Conservation (phyloP, 345 rosid species). For the Hypericum androsaemum region DNA sequence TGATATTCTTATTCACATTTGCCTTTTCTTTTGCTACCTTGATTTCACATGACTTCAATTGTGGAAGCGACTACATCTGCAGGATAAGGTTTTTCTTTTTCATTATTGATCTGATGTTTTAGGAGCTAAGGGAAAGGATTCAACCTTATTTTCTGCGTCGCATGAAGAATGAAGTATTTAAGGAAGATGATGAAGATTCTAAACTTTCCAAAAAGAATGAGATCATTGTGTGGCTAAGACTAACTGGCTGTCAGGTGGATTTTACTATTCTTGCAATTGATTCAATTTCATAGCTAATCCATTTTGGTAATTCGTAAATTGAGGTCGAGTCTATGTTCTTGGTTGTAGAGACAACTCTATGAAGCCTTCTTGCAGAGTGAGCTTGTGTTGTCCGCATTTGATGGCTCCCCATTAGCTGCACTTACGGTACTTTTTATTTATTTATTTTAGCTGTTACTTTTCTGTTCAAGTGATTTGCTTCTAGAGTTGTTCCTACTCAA, state of each 20-base stretch:
- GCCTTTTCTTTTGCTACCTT: too few relatives aligned
- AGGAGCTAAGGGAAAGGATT: conserved; percentile 87
- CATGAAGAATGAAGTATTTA: conserved; percentile 75
- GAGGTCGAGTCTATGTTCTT: background rate
- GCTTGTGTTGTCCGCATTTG: conserved; percentile 87
- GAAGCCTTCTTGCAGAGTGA: conserved; percentile 89
- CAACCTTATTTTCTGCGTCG: conserved; percentile 94
- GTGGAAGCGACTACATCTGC: too few relatives aligned
- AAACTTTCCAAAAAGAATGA: conserved; percentile 85
- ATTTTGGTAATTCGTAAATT: conserved; percentile 5
- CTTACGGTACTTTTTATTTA: conserved; percentile 52
- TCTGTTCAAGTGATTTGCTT: background rate
- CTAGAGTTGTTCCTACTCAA: too few relatives aligned
- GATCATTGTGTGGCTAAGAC: conserved; percentile 81
- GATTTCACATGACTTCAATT: too few relatives aligned
- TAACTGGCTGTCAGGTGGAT: conserved; percentile 79
- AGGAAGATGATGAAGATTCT: conserved; percentile 41
- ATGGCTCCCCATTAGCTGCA: conserved; percentile 96
- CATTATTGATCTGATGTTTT: background rate
- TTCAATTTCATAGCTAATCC: background rate
- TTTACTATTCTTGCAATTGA: conserved; percentile 4
- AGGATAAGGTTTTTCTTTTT: too few relatives aligned
- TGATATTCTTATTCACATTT: too few relatives aligned
- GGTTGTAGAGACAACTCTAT: conserved; percentile 65
- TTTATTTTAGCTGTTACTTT: background rate